Base-by-base conservation (phyloP, 345 rosid species). In the Mercurialis annua region DNA sequence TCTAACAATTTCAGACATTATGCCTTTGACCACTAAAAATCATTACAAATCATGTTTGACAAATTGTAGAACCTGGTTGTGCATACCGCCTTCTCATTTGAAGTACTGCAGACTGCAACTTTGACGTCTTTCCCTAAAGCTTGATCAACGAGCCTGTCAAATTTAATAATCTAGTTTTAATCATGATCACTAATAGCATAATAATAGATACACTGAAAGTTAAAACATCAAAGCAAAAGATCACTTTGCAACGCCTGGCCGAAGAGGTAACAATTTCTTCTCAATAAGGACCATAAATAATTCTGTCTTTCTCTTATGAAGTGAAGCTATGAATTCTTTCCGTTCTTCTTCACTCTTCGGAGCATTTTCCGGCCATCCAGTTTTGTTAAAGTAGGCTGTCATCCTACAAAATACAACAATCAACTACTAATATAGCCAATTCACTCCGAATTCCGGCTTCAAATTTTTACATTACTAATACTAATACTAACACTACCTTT, bases 41-140 rank as follows among this genome's bases (percentile, higher is more conserved):
- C 7, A 30, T 49, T 43, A 42, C 38, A 47, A 69, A 40, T 20
- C 57, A 24, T 16, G 11, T 17, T 69, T 43, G 66, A 40, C 54
- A 36, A 55, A 57, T 66, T 50, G 79, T 67, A 77, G 83, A 81
- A 85, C 87, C 90, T 83, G 84, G 68, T 76, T 69, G 77, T 56
- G 83, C 96, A 81, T 87, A 93, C 97, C 91, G 96, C 97, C 91
- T 93, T 93, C 86, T 90, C 96, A 83, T 90, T 90, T 12, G 98
- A 93, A 62, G 97, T 90, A 71, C 97, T 90, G 81, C 97, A 90
- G 53, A 93, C 98, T 4, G 98, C 97, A 54, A 93, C 96, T 75
- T 81, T 77, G 24, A 90, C 92, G 74, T 87, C 96, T 58, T 81
- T 90, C 34, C 77, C 85, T 72, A 93, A 67, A 74, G 96, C 97